phyloP scores from a whole-genome alignment of 306 rosid species.

The Boehmeria nivea region DNA sequence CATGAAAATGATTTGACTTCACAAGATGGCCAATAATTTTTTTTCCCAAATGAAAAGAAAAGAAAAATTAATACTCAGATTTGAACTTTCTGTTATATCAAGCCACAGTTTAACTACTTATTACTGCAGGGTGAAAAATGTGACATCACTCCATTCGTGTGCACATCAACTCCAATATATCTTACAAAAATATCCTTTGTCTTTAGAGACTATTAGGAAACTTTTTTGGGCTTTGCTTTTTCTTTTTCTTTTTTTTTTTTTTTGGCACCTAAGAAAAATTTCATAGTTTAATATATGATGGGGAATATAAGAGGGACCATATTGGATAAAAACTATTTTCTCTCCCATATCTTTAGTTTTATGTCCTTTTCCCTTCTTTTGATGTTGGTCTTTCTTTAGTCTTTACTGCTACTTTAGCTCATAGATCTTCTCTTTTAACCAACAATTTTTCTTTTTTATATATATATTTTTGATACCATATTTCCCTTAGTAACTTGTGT shows the following conservation, averaged over 20 bases:
- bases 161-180: constrained; percentile 20
- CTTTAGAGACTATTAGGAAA: constrained; percentile 11
- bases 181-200: constrained; percentile 11
- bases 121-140: constrained; percentile 26
- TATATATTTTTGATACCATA: background rate
- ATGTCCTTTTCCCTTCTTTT: constrained; percentile 36
- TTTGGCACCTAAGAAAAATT: constrained; percentile 16
- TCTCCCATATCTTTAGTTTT: constrained; percentile 6
- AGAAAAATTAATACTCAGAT: too few species aligned
- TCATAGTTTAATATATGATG: constrained; percentile 19
- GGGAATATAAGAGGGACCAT: constrained; percentile 19
- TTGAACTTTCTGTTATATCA: too few species aligned
- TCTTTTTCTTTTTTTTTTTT: too few species aligned
- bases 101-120: constrained; percentile 5
- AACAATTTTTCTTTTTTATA: background rate
- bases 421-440: constrained; percentile 21
- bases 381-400: constrained; percentile 22
- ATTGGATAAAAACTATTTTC: constrained; percentile 11
- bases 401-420: constrained; percentile 20
- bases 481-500: constrained; percentile 1
- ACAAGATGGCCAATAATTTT: too few species aligned
- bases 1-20: too few species aligned
- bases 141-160: constrained; percentile 54
- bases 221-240: constrained; percentile 13
- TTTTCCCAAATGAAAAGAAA: too few species aligned